phyloP scores from a whole-genome alignment of 441 rosid genomes.

The Pelargonium cotyledonis region DNA sequence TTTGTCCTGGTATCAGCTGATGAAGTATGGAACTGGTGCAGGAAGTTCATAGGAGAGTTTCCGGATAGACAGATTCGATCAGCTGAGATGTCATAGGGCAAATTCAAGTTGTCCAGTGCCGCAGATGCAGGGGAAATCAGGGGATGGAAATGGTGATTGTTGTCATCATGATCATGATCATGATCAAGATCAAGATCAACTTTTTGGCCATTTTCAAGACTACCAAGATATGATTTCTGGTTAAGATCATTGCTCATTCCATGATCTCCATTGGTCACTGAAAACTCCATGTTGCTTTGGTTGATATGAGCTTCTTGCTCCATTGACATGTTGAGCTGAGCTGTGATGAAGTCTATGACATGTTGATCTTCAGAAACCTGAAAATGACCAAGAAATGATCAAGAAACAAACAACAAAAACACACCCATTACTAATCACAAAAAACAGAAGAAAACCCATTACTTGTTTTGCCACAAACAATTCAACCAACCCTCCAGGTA shows the following conservation, averaged over 20 bases:
- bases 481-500: slow-evolving; percentile 70
- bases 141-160: slow-evolving; percentile 25
- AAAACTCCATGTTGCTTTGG: slow-evolving; percentile 28
- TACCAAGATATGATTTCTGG: no score
- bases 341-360: slow-evolving; percentile 50
- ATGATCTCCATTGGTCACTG: no score
- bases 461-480: slow-evolving; percentile 71
- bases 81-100: slow-evolving; percentile 37
- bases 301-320: slow-evolving; percentile 34
- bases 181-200: background rate
- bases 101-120: slow-evolving; percentile 30
- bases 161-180: no score
- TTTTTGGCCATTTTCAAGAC: no score
- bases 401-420: background rate
- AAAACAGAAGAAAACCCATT: slow-evolving; percentile 10
- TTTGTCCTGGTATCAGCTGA: slow-evolving; percentile 28
- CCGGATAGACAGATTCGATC: slow-evolving; percentile 32
- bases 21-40: slow-evolving; percentile 35
- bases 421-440: no score
- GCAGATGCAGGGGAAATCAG: slow-evolving; percentile 18
- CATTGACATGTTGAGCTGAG: slow-evolving; percentile 43
- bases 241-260: slow-evolving; percentile 14
- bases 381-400: background rate
- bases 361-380: slow-evolving; percentile 75
- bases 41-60: slow-evolving; percentile 32